Percentiles rank a stretch among this genome's conserved stretches.
Evolutionary conservation across 2,329 filamentous ascomycete genomes (phyloP).

Genomic region (Aureobasidium sp.): DNA sequence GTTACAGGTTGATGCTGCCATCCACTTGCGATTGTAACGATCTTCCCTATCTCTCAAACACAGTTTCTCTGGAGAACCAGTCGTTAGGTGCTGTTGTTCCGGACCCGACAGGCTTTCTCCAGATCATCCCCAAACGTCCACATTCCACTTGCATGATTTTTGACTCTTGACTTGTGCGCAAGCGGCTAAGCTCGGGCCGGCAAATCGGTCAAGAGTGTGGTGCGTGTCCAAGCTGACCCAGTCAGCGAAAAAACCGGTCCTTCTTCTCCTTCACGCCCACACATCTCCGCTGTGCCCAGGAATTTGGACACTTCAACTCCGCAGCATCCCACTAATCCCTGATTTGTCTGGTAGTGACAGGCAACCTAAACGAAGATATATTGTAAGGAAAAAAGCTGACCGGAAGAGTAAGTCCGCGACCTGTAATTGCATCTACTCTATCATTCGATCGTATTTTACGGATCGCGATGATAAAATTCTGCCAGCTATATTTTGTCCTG

Average conservation of each 20-base stretch:
- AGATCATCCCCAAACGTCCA: conserved; percentile 9
- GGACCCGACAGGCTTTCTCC: conserved; percentile 6
- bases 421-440: not conserved
- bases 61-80: conserved; percentile 8
- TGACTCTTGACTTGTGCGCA: conserved; percentile 7
- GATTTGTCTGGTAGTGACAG: not conserved
- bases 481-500: not conserved
- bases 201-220: conserved; percentile 6
- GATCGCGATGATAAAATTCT: conserved; percentile 2
- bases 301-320: not conserved
- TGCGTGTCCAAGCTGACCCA: not conserved
- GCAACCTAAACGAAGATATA: not conserved
- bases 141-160: not conserved
- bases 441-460: not conserved
- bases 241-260: not conserved
- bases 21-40: not conserved
- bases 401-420: not conserved
- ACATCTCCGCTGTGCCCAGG: conserved; percentile 6
- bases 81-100: not conserved
- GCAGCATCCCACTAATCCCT: not conserved
- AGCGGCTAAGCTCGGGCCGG: conserved; percentile 11
- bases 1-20: not conserved
- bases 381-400: not conserved
- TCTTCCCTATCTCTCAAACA: not conserved
- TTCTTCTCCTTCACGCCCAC: not conserved